phyloP scores from a whole-genome alignment of 768 basidiomycete genomes.

The Russula sp. region DNA sequence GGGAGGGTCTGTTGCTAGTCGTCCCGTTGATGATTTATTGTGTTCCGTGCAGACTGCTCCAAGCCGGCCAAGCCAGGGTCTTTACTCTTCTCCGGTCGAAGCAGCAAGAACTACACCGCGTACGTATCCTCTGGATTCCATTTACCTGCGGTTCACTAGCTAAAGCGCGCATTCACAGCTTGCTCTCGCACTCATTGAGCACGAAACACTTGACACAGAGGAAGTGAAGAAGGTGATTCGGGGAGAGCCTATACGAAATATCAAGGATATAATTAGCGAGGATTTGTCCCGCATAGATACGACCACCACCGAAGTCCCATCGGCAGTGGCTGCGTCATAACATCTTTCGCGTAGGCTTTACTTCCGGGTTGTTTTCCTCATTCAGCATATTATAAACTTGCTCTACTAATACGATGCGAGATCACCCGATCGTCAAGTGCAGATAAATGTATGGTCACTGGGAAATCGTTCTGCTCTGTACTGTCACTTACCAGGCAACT shows the following conservation, averaged over 20 bases:
- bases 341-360: conserved; percentile 9
- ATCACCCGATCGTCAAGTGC: not conserved
- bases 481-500: too few relatives aligned
- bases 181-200: conserved; percentile 87
- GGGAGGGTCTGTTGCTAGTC: conserved; percentile 41
- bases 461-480: not conserved
- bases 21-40: not conserved
- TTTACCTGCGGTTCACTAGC: not conserved
- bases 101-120: conserved; percentile 73
- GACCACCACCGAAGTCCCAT: conserved; percentile 8
- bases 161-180: conserved; percentile 49
- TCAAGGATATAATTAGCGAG: conserved; percentile 63
- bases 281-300: conserved; percentile 38
- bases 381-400: conserved; percentile 14
- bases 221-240: conserved; percentile 85
- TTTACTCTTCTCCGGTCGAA: conserved; percentile 59
- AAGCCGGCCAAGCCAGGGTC: conserved; percentile 66
- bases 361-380: conserved; percentile 4
- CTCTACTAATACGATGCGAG: not conserved
- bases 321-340: conserved; percentile 19
- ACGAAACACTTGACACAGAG: conserved; percentile 85
- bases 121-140: conserved; percentile 37
- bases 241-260: conserved; percentile 73
- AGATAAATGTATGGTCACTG: not conserved
- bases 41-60: conserved; percentile 32